phyloP scores from a whole-genome alignment of 2,329 filamentous ascomycete genomes.

The Aspergillus bombycis region DNA sequence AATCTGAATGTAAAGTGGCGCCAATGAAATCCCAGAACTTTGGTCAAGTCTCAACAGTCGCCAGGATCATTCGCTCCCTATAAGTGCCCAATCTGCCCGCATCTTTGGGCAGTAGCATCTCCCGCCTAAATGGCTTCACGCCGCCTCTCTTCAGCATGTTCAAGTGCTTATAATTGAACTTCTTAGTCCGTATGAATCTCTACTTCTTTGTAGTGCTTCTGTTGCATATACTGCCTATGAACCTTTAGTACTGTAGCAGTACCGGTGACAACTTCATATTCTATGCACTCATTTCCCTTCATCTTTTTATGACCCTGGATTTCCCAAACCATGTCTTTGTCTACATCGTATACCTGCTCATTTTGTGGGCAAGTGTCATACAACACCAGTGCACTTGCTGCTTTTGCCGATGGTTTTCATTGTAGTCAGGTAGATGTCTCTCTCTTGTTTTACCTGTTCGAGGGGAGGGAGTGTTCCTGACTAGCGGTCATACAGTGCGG shows the following conservation, averaged over 20 bases:
- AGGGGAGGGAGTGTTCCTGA: slow-evolving; percentile 24
- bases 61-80: background rate
- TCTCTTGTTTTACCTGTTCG: slow-evolving; percentile 23
- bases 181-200: background rate
- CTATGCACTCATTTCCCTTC: background rate
- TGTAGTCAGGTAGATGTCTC: slow-evolving; percentile 44
- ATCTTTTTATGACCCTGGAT: background rate
- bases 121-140: background rate
- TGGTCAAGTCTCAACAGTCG: background rate
- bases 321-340: slow-evolving; percentile 37
- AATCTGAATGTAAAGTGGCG: background rate
- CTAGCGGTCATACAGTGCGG: slow-evolving; percentile 39
- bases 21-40: background rate
- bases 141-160: background rate
- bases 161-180: background rate
- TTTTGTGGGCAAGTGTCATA: slow-evolving; percentile 43
- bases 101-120: slow-evolving; percentile 3
- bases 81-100: slow-evolving; percentile 7
- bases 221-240: background rate
- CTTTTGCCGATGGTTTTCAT: slow-evolving; percentile 41
- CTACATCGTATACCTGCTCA: slow-evolving; percentile 42
- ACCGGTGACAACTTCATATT: background rate
- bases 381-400: slow-evolving; percentile 38
- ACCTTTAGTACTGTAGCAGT: background rate
- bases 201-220: background rate